Evolutionary conservation across 768 basidiomycete species (phyloP), one percentile per base, ranked within the genome.

Genomic region (Lyophyllum atratum): DNA sequence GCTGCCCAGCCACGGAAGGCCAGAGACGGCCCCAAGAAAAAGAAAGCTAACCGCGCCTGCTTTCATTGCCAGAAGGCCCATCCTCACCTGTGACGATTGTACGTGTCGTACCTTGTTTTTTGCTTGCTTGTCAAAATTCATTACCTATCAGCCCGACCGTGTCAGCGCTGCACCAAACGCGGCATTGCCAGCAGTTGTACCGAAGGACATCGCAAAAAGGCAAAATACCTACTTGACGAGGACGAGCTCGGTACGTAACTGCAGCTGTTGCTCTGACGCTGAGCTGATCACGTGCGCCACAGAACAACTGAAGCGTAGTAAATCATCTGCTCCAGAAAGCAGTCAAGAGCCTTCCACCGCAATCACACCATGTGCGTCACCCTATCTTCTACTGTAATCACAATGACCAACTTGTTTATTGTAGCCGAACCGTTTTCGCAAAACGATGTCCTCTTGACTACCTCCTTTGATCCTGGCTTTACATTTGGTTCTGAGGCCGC

Each of bases 71-170:
- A 98, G 74, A 96, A 94, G 72, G 94, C 95, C 2, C 96, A 98
- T 73, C n/a, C 78, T 98, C 63, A 98, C 96, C n/a, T 98, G 96
- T 71, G 95, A 98, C 71, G 96, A 98, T 68, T 86, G 96, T 97
- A 68, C 70, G 92, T 84, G 28, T 52, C 29, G 34, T 64, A 48
- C 46, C 40, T 49, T 46, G 37, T 50, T 43, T 55, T 62, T 49
- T 55, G 58, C 58, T 66, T 33, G 49, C 40, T 39, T 34, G 54
- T 58, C 52, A 58, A 56, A 69, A 56, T 50, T 39, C 39, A 61
- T 47, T 24, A 59, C 48, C 54, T 59, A 53, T 49, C 66, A 98
- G 96, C 93, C 47, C 90, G 97, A 52, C 97, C 97, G 25, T 99
- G 97, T 75, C 92, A 93, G 62, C 86, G 97, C 40, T 99, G 97